These are phyloP conservation scores for Bipolaris gigantea DNA, from an alignment of 2,329 filamentous ascomycete species.

Conservation along the genomic window DNA sequence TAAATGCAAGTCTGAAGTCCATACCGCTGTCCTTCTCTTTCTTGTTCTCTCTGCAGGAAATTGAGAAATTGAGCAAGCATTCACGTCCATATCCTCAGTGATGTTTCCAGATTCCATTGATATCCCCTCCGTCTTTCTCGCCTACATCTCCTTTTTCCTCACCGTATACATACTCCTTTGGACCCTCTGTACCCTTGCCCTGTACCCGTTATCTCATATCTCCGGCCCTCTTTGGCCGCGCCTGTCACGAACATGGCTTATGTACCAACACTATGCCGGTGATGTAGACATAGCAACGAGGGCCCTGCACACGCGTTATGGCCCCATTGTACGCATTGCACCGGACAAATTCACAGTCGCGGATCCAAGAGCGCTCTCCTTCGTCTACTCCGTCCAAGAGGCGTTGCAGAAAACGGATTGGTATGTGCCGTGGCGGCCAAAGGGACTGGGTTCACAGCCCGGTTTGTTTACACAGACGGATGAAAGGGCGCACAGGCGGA, in stretches of 20 bases:
- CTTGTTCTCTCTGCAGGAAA: background rate
- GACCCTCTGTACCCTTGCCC: slow-evolving; percentile 18
- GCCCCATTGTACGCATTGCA: slow-evolving; percentile 52
- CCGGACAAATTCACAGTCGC: slow-evolving; percentile 45
- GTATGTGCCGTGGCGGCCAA: slow-evolving; percentile 27
- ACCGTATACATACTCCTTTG: slow-evolving; percentile 15
- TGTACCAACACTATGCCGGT: slow-evolving; percentile 24
- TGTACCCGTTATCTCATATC: slow-evolving; percentile 26
- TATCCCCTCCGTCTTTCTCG: background rate
- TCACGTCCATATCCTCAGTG: background rate
- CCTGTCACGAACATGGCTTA: slow-evolving; percentile 30
- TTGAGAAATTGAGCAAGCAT: background rate
- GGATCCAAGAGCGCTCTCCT: slow-evolving; percentile 18
- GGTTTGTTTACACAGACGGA: slow-evolving; percentile 22
- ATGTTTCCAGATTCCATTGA: background rate
- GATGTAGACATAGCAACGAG: slow-evolving; percentile 23
- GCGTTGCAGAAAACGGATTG: slow-evolving; percentile 29
- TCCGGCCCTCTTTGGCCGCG: slow-evolving; percentile 30
- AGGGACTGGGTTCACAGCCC: slow-evolving; percentile 13
- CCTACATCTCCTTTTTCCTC: slow-evolving; percentile 2
- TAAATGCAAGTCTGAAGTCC: background rate
- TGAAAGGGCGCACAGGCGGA: slow-evolving; percentile 16
- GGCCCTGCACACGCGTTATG: slow-evolving; percentile 29
- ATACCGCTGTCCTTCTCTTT: background rate
- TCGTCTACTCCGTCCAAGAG: slow-evolving; percentile 24